Evolutionary conservation across 345 rosid genomes (phyloP), one percentile per base, ranked within the genome.

Genomic region (Fremontodendron californicum): DNA sequence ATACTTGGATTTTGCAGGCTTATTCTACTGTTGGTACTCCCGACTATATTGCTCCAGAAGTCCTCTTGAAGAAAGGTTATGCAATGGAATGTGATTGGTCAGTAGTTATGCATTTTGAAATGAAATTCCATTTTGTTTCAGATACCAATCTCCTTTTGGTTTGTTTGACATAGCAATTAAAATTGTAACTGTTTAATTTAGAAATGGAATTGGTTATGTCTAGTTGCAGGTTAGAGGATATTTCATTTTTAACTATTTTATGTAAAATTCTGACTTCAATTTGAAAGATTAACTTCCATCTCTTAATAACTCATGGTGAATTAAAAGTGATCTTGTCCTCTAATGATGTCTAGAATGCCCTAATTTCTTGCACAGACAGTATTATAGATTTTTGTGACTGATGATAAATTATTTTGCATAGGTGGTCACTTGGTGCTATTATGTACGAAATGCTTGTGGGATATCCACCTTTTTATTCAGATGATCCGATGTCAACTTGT

Each of bases 391-490:
- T 2, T 42, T 40, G 18, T 78, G 27, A 78, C 65, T 86, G 39
- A 76, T 35, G 39, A 31, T n/a, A n/a, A n/a, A n/a, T 80, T 79
- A 43, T 54, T 86, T 76, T 83, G 51, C 64, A 42, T 82, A 92
- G 97, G 99, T 95, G 99, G 99, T 95, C 98, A 58, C 92, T 95
- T 61, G 99, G 99, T 73, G 99, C 99, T 57, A 95, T 93, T 57
- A 95, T 92, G 97, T 95, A 86, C 67, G 98, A 95, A 85, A 95
- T 95, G 98, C 93, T 95, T 3, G 94, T 92, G 71, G 99, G 98
- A 3, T 95, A 95, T 84, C 98, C 98, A 0, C 99, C 99, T 40
- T 93, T 95, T 81, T 93, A 95, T 81, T 93, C 99, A n/a, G 99
- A 95, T 82, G 98, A 93, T 83, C 96, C 99, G 2, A 89, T 93